Conservation (phyloP, 1,139 yeast genomes). For the Hansenula sp. region DNA sequence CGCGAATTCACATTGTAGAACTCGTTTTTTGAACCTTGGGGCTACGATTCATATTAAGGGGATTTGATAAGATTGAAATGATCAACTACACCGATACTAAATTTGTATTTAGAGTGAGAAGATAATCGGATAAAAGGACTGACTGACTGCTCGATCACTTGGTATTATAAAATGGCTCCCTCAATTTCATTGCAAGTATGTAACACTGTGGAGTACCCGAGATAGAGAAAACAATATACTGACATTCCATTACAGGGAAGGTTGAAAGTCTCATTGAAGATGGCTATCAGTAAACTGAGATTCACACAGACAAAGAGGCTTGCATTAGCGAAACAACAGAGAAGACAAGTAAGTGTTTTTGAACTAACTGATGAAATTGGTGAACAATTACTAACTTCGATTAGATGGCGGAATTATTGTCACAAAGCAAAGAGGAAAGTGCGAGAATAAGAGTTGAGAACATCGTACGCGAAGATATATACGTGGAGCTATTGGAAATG, state of each 20-base stretch:
- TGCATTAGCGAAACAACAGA: constrained; percentile 77
- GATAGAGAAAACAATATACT: too few species aligned
- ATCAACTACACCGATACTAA: background rate
- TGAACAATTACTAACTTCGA: background rate
- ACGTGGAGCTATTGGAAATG: constrained; percentile 75
- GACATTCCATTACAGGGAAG: constrained; percentile 26
- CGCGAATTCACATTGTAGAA: background rate
- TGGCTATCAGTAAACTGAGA: constrained; percentile 77
- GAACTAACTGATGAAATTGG: background rate
- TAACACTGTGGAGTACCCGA: background rate
- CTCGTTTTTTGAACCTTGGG: background rate
- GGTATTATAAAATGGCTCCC: constrained; percentile 18
- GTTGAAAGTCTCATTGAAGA: constrained; percentile 68
- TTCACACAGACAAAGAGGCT: constrained; percentile 79
- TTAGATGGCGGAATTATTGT: constrained; percentile 66
- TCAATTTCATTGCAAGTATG: constrained; percentile 25
- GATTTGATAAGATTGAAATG: background rate
- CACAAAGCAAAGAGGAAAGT: constrained; percentile 73
- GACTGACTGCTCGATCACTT: too few species aligned
- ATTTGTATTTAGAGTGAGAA: too few species aligned
- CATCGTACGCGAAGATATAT: constrained; percentile 79
- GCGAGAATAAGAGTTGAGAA: constrained; percentile 85
- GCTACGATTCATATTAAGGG: background rate
- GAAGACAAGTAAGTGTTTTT: constrained; percentile 43
- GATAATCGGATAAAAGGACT: too few species aligned